Conservation (phyloP, 2,329 filamentous ascomycete species). For the Didymella exigua region DNA sequence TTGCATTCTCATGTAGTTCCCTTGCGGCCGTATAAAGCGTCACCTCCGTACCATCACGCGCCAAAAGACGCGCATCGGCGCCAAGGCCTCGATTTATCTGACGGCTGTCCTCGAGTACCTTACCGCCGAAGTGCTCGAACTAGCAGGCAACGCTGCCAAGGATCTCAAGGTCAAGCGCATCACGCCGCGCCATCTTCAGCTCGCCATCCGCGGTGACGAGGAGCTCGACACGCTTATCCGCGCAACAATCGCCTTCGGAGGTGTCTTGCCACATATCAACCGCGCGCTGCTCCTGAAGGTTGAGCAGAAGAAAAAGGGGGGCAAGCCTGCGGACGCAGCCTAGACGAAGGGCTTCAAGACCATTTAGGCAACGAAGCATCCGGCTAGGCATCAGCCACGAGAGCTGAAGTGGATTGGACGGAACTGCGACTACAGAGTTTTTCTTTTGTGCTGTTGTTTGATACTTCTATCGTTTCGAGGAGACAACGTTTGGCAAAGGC, state of each 20-base stretch:
- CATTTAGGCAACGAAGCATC: constrained; percentile 4
- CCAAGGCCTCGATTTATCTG: constrained; percentile 97
- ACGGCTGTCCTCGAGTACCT: constrained; percentile 98
- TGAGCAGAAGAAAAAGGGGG: constrained; percentile 97
- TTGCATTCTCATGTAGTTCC: constrained; percentile 69
- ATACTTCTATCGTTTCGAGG: constrained; percentile 16
- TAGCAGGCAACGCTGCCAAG: constrained; percentile 98
- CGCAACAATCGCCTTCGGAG: constrained; percentile 96
- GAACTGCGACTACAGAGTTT: constrained; percentile 21
- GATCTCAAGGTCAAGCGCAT: constrained; percentile 99
- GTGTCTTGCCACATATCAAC: constrained; percentile 99
- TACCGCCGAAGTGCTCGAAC: constrained; percentile 95
- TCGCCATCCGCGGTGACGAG: constrained; percentile 97
- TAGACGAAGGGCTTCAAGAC: constrained; percentile 19
- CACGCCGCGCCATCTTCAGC: constrained; percentile 94
- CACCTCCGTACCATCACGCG: constrained; percentile 99
- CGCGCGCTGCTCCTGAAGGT: constrained; percentile 93
- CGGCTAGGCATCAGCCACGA: constrained; percentile 4
- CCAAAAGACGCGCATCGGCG: constrained; percentile 99
- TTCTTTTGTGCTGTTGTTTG: constrained; percentile 26
- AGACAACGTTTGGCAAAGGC: constrained; percentile 10
- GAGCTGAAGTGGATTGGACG: neutral
- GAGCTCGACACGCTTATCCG: constrained; percentile 97
- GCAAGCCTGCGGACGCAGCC: constrained; percentile 54
- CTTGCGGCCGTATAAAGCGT: constrained; percentile 99